Evolutionary conservation across 2,329 filamentous ascomycete genomes (phyloP).

Genomic region (Beauveria caledonica): DNA sequence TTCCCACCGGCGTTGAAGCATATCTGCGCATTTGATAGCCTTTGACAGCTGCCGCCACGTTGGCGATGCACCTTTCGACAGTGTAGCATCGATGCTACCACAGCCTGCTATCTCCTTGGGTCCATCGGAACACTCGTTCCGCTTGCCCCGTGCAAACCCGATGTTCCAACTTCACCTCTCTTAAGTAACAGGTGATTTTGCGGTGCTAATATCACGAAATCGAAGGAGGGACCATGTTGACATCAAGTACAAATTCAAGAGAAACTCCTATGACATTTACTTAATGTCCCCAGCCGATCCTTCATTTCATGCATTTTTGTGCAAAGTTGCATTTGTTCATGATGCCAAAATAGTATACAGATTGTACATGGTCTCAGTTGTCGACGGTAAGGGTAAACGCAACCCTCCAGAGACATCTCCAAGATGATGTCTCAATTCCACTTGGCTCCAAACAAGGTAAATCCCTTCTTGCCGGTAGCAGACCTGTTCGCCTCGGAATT

Average conservation of each 20-base stretch:
- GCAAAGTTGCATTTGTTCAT: background rate
- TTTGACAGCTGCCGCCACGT: too few species aligned
- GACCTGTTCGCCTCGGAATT: conserved; percentile 39
- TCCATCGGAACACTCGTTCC: too few species aligned
- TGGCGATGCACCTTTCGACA: too few species aligned
- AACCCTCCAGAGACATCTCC: background rate
- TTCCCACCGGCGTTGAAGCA: background rate
- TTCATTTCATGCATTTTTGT: background rate
- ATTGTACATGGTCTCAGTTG: conserved; percentile 2
- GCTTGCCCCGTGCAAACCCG: too few species aligned
- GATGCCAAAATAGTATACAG: conserved; percentile 7
- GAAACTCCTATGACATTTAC: background rate
- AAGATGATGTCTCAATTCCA: conserved; percentile 29
- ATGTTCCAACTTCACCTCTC: too few species aligned
- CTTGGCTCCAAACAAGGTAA: conserved; percentile 54
- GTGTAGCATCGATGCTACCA: too few species aligned
- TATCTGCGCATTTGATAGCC: too few species aligned
- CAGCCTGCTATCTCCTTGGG: too few species aligned
- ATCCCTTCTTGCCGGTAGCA: conserved; percentile 30
- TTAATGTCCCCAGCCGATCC: background rate
- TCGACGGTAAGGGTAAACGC: background rate
- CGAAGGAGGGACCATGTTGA: too few species aligned
- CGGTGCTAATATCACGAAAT: too few species aligned
- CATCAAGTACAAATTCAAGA: background rate
- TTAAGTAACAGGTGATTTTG: too few species aligned